Percentiles rank a stretch among this genome's conserved stretches.
phyloP scores from a whole-genome alignment of 2,329 filamentous ascomycete species.

The Aureobasidium zeae region DNA sequence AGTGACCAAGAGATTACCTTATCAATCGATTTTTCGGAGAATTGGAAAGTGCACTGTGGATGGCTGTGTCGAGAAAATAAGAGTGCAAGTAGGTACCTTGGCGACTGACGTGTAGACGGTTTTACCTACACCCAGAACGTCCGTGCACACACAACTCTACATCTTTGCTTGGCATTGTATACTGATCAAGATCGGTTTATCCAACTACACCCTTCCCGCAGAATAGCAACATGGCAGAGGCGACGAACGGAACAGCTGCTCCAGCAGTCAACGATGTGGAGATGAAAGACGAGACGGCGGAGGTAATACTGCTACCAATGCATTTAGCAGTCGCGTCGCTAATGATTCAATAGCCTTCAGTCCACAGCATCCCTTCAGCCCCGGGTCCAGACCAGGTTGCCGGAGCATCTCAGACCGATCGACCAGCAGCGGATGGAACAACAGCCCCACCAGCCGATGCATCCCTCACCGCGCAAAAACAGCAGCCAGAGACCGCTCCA shows the following conservation, averaged over 20 bases:
- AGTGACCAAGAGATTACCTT: no score
- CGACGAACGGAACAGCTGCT: slow-evolving; percentile 22
- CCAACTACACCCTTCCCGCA: no score
- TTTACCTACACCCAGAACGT: no score
- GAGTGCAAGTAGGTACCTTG: no score
- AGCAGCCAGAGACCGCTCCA: not conserved
- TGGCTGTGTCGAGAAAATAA: no score
- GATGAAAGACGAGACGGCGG: slow-evolving; percentile 29
- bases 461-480: not conserved
- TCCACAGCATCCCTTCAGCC: slow-evolving; percentile 4
- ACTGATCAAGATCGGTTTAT: no score
- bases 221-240: slow-evolving; percentile 24
- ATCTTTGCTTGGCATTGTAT: no score
- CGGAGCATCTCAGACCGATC: slow-evolving; percentile 11
- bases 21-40: no score
- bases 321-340: not conserved
- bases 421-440: not conserved
- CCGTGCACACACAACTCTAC: no score
- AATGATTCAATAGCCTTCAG: not conserved
- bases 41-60: no score
- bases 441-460: slow-evolving; percentile 3
- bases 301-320: slow-evolving; percentile 18
- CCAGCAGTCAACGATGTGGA: slow-evolving; percentile 23
- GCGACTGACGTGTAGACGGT: no score
- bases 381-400: slow-evolving; percentile 18